These are phyloP conservation scores for Candida quercuum DNA, from an alignment of 805 yeast genomes.

Conservation along the genomic window DNA sequence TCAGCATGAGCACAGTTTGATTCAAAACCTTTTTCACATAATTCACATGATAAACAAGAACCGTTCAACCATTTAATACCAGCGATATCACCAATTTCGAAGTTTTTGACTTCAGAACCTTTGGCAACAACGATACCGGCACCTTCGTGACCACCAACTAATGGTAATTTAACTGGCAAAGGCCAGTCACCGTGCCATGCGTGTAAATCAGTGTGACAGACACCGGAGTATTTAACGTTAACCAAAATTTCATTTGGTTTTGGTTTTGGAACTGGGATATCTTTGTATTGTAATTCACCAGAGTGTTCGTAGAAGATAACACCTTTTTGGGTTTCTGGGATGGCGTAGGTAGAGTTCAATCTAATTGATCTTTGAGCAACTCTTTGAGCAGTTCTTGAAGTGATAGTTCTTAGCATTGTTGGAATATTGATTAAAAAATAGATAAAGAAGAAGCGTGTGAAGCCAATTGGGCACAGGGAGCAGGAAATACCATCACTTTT, in stretches of 20 bases:
- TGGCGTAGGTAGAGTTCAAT: constrained; percentile 25
- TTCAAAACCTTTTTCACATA: constrained; percentile 62
- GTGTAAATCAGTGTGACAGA: constrained; percentile 91
- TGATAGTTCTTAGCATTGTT: constrained; percentile 21
- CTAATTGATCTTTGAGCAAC: constrained; percentile 13
- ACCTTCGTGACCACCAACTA: constrained; percentile 89
- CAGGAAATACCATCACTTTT: neutral
- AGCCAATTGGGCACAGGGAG: neutral
- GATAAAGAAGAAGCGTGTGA: neutral
- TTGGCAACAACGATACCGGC: constrained; percentile 80
- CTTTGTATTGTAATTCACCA: constrained; percentile 61
- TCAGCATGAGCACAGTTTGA: constrained; percentile 67
- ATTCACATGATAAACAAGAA: constrained; percentile 73
- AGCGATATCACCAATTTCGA: constrained; percentile 75
- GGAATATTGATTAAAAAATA: neutral
- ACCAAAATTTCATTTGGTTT: constrained; percentile 72
- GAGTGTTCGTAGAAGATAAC: constrained; percentile 61
- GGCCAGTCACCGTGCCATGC: constrained; percentile 97
- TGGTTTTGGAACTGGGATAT: constrained; percentile 78
- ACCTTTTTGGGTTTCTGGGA: constrained; percentile 70
- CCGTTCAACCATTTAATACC: constrained; percentile 84
- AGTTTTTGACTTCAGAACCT: constrained; percentile 63
- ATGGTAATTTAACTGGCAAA: constrained; percentile 62
- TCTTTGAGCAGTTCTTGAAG: constrained; percentile 14
- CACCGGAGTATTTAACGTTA: constrained; percentile 84